Conservation (phyloP, 163 green algal genomes). For the Scenedesmus sp. region DNA sequence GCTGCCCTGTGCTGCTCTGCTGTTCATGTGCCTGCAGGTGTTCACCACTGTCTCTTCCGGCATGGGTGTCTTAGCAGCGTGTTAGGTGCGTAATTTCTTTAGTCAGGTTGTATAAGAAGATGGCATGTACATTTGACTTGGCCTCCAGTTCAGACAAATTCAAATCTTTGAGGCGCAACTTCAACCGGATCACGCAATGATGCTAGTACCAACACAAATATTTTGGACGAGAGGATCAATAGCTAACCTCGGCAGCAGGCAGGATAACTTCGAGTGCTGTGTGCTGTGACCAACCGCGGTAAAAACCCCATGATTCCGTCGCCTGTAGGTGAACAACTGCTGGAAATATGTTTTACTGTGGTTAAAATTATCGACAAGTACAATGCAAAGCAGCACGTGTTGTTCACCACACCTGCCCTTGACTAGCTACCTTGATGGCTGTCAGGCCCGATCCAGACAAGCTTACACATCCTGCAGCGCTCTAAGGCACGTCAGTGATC, state of each 20-base stretch:
- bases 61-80: neutral
- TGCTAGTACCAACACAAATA: neutral
- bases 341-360: no score
- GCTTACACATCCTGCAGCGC: no score
- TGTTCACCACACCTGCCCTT: no score
- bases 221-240: neutral
- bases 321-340: no score
- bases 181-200: neutral
- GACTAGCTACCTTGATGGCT: no score
- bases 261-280: neutral
- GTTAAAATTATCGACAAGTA: no score
- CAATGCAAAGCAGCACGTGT: no score
- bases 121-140: neutral
- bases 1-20: constrained; percentile 1
- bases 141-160: neutral
- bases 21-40: no score
- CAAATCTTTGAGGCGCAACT: neutral
- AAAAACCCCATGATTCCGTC: neutral
- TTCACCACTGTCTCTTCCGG: neutral
- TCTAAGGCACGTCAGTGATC: no score
- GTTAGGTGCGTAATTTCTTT: neutral
- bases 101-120: neutral
- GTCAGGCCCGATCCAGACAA: no score
- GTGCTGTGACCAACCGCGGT: neutral
- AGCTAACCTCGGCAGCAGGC: neutral